Percentiles rank a stretch among this genome's conserved stretches.
Evolutionary conservation across 208 protist genomes (phyloP).

Genomic region (Trypanosoma lewisi): DNA sequence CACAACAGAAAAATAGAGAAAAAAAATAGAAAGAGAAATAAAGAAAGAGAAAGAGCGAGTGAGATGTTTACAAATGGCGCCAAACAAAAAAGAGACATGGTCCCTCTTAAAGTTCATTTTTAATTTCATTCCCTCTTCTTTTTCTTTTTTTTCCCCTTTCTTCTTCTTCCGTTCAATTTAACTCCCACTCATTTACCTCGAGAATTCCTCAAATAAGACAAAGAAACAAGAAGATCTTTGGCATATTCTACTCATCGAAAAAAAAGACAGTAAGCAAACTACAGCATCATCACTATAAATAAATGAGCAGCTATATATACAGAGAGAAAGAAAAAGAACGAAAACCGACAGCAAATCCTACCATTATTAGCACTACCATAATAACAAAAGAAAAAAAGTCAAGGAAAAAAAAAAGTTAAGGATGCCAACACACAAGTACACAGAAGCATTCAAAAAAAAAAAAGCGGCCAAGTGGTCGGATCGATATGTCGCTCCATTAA

Average conservation of each 20-base stretch:
- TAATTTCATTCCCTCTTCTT: too few species aligned
- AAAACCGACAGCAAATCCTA: not conserved
- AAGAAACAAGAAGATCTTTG: too few species aligned
- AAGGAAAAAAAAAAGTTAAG: not conserved
- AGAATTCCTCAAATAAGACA: too few species aligned
- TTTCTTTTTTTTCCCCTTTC: too few species aligned
- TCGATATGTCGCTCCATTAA: not conserved
- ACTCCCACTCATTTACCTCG: too few species aligned
- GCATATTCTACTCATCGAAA: not conserved
- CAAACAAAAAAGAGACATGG: too few species aligned
- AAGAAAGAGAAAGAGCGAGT: not conserved
- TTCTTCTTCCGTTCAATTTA: too few species aligned
- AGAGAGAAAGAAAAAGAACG: not conserved
- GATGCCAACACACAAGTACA: not conserved
- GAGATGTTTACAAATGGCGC: not conserved
- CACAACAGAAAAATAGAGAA: slow-evolving; percentile 3
- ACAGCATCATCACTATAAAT: not conserved
- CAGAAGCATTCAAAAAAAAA: not conserved
- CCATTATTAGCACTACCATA: not conserved
- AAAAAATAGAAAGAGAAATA: slow-evolving; percentile 1
- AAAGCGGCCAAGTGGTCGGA: not conserved
- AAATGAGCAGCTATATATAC: not conserved
- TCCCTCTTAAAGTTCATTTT: too few species aligned
- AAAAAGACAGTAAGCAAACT: not conserved
- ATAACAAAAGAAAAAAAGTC: not conserved